These are phyloP conservation scores for Aspergillus niger DNA, from an alignment of 2,329 filamentous ascomycete genomes.

Conservation along the genomic window DNA sequence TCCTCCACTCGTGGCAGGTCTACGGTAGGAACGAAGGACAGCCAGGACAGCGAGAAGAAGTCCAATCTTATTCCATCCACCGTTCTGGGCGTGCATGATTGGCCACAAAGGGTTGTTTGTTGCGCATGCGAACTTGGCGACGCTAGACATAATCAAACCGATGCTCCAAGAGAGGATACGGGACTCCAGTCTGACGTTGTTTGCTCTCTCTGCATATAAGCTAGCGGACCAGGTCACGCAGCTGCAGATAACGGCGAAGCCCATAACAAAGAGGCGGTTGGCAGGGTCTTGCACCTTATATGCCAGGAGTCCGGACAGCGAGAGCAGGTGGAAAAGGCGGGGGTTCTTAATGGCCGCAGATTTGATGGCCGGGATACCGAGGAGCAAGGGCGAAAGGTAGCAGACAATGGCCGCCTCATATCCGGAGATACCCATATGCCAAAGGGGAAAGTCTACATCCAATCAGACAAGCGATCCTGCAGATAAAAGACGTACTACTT, in stretches of 20 bases:
- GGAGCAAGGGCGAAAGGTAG: conserved; percentile 76
- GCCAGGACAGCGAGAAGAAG: conserved; percentile 74
- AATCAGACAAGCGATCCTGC: conserved; percentile 22
- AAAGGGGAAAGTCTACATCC: conserved; percentile 80
- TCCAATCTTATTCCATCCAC: conserved; percentile 87
- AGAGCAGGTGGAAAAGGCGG: conserved; percentile 72
- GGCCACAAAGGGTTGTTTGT: conserved; percentile 99
- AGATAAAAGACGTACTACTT: conserved; percentile 46
- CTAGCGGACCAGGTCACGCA: conserved; percentile 84
- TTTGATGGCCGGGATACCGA: conserved; percentile 70
- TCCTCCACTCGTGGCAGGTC: conserved; percentile 55
- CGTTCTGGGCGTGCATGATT: conserved; percentile 84
- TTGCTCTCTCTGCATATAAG: conserved; percentile 74
- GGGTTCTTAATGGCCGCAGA: conserved; percentile 68
- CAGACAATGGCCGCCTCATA: conserved; percentile 89
- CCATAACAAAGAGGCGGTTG: conserved; percentile 75
- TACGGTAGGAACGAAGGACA: conserved; percentile 72
- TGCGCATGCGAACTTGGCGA: conserved; percentile 88
- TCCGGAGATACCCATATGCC: conserved; percentile 98
- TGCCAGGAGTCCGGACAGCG: conserved; percentile 74
- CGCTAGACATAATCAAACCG: conserved; percentile 80
- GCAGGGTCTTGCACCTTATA: conserved; percentile 75
- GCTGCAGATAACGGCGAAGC: conserved; percentile 76
- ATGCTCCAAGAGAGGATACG: conserved; percentile 78
- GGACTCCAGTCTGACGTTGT: conserved; percentile 75